phyloP scores from a whole-genome alignment of 805 yeast species.

The Blastobotrys parvus region DNA sequence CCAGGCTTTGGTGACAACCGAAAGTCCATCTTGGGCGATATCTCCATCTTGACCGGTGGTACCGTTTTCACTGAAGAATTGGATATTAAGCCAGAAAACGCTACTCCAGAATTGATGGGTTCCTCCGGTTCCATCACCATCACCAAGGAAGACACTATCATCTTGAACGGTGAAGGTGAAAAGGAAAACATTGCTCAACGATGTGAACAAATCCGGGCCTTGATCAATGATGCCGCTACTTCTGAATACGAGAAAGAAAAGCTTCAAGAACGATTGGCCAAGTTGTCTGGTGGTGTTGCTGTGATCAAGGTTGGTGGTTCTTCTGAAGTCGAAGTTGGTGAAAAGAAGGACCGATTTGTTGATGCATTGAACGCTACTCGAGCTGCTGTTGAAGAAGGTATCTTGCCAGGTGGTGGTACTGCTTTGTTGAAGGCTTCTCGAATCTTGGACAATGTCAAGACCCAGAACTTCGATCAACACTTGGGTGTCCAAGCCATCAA shows the following conservation, averaged over 20 bases:
- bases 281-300: slow-evolving; percentile 97
- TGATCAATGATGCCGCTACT: slow-evolving; percentile 65
- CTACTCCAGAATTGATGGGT: slow-evolving; percentile 84
- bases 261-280: slow-evolving; percentile 94
- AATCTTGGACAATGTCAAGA: slow-evolving; percentile 58
- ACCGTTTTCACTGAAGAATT: slow-evolving; percentile 82
- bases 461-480: slow-evolving; percentile 90
- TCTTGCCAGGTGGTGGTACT: slow-evolving; percentile 99
- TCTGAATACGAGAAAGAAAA: slow-evolving; percentile 90
- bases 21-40: slow-evolving; percentile 90
- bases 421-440: slow-evolving; percentile 90
- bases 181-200: slow-evolving; percentile 75
- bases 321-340: slow-evolving; percentile 96
- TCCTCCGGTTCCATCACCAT: slow-evolving; percentile 84
- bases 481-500: slow-evolving; percentile 91
- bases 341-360: slow-evolving; percentile 98
- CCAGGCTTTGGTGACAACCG: slow-evolving; percentile 99
- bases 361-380: slow-evolving; percentile 98
- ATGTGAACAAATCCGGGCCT: slow-evolving; percentile 86
- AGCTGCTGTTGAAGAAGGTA: slow-evolving; percentile 98
- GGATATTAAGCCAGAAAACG: slow-evolving; percentile 91
- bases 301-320: slow-evolving; percentile 96
- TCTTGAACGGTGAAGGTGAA: slow-evolving; percentile 86
- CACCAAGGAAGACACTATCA: slow-evolving; percentile 92
- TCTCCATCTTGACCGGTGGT: slow-evolving; percentile 92